These are phyloP conservation scores for Botrytis tulipae DNA, from an alignment of 2,329 filamentous ascomycete genomes.

Conservation along the genomic window DNA sequence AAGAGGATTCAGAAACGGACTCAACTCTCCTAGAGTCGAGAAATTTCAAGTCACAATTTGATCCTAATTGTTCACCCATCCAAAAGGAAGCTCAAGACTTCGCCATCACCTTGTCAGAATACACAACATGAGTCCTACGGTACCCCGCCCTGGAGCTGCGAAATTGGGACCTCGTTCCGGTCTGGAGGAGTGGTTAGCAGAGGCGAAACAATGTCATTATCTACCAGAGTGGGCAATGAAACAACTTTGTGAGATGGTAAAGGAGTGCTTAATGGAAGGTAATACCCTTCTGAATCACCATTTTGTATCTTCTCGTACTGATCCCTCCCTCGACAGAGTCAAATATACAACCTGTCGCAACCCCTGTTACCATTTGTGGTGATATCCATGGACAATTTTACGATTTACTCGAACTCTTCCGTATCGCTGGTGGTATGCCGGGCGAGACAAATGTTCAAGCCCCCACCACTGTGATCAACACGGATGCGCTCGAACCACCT, in stretches of 20 bases:
- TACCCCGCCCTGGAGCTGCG: slow-evolving; percentile 84
- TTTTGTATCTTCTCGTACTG: slow-evolving; percentile 22
- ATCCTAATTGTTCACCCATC: not conserved
- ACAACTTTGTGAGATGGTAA: slow-evolving; percentile 96
- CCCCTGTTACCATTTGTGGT: slow-evolving; percentile 94
- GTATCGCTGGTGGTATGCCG: slow-evolving; percentile 94
- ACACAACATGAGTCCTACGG: slow-evolving; percentile 23
- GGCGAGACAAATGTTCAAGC: slow-evolving; percentile 71
- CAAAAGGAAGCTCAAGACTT: not conserved
- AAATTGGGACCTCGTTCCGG: slow-evolving; percentile 80
- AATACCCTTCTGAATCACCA: slow-evolving; percentile 27
- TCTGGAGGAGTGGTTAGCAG: slow-evolving; percentile 93
- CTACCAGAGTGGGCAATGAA: slow-evolving; percentile 97
- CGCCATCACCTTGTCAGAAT: not conserved
- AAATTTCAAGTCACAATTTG: not conserved
- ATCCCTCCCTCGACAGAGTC: slow-evolving; percentile 63
- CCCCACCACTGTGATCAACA: slow-evolving; percentile 75
- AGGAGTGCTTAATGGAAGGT: slow-evolving; percentile 99
- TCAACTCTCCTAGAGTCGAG: not conserved
- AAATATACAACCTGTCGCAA: slow-evolving; percentile 97
- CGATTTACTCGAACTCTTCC: slow-evolving; percentile 93
- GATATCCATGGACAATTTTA: slow-evolving; percentile 99
- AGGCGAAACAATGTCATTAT: slow-evolving; percentile 96
- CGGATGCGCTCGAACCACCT: slow-evolving; percentile 90
- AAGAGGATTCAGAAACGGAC: slow-evolving; percentile 6